These are phyloP conservation scores for Angomonas deanei DNA, from an alignment of 208 protist species.

Conservation along the genomic window DNA sequence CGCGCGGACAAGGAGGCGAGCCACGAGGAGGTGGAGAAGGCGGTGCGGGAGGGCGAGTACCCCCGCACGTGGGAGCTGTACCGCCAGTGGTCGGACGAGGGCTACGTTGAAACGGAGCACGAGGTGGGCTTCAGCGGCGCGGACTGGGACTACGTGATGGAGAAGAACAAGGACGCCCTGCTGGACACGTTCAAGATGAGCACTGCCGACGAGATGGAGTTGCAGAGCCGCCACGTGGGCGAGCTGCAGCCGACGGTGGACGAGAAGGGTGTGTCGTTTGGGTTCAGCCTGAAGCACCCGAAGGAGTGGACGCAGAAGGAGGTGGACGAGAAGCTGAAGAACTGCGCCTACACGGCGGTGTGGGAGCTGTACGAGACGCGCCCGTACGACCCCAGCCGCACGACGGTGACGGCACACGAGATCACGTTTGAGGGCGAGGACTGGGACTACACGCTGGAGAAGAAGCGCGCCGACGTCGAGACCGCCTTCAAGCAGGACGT, in stretches of 20 bases:
- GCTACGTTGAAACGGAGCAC: conserved; percentile 8
- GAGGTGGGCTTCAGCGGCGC: conserved; percentile 48
- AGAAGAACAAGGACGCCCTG: conserved; percentile 10
- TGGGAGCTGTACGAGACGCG: conserved; percentile 34
- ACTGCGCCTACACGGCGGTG: conserved; percentile 26
- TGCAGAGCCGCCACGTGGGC: conserved; percentile 12
- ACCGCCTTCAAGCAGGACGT: conserved; percentile 29
- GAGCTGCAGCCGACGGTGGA: conserved; percentile 14
- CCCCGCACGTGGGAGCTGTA: conserved; percentile 17
- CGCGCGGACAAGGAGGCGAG: conserved; percentile 19
- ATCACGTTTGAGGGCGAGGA: conserved; percentile 51
- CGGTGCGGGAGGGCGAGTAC: conserved; percentile 14
- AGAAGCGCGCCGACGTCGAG: conserved; percentile 14
- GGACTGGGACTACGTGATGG: conserved; percentile 30
- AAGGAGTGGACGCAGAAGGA: conserved; percentile 5
- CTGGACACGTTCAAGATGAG: conserved; percentile 16
- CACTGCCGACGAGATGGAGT: conserved; percentile 11
- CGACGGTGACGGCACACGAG: conserved; percentile 27
- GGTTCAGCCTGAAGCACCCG: conserved; percentile 8
- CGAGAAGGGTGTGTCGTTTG: conserved; percentile 14
- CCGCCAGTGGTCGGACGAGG: conserved; percentile 10
- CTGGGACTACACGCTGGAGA: conserved; percentile 35
- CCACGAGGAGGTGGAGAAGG: conserved; percentile 15
- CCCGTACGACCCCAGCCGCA: conserved; percentile 29
- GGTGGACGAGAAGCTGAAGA: conserved; percentile 23